These are phyloP conservation scores for Yarrowia divulgata DNA, from an alignment of 805 yeast genomes.

Conservation along the genomic window DNA sequence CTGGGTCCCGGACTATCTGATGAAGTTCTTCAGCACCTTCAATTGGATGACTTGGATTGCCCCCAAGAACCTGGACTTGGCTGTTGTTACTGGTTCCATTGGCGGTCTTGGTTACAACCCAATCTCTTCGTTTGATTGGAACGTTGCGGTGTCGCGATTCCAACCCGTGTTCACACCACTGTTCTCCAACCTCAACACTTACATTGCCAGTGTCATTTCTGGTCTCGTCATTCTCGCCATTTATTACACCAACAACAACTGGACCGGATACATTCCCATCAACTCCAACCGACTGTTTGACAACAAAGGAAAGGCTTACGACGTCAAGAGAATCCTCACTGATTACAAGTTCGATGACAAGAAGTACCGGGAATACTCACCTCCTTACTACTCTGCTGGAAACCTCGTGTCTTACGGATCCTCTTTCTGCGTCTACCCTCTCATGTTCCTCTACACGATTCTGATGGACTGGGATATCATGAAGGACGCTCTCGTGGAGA, in stretches of 20 bases:
- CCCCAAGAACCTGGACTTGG: constrained; percentile 61
- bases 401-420: constrained; percentile 57
- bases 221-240: constrained; percentile 55
- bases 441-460: constrained; percentile 48
- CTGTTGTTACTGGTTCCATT: constrained; percentile 66
- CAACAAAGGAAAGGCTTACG: constrained; percentile 59
- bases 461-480: constrained; percentile 41
- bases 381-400: constrained; percentile 71
- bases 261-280: constrained; percentile 66
- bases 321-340: constrained; percentile 56
- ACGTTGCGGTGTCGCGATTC: constrained; percentile 46
- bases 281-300: constrained; percentile 60
- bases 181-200: constrained; percentile 40
- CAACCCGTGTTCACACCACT: constrained; percentile 41
- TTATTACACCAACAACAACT: constrained; percentile 63
- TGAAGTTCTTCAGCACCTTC: constrained; percentile 67
- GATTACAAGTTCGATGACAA: constrained; percentile 52
- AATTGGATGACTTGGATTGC: constrained; percentile 67
- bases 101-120: constrained; percentile 54
- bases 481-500: constrained; percentile 43
- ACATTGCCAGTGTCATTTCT: constrained; percentile 41
- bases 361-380: constrained; percentile 64
- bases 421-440: constrained; percentile 59
- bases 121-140: constrained; percentile 54
- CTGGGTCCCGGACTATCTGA: constrained; percentile 73